A percentile compares a stretch with the other conserved stretches of the same genome.
These are phyloP conservation scores for Fusarium piperis DNA, from an alignment of 2,329 filamentous ascomycete genomes.

Conservation along the genomic window DNA sequence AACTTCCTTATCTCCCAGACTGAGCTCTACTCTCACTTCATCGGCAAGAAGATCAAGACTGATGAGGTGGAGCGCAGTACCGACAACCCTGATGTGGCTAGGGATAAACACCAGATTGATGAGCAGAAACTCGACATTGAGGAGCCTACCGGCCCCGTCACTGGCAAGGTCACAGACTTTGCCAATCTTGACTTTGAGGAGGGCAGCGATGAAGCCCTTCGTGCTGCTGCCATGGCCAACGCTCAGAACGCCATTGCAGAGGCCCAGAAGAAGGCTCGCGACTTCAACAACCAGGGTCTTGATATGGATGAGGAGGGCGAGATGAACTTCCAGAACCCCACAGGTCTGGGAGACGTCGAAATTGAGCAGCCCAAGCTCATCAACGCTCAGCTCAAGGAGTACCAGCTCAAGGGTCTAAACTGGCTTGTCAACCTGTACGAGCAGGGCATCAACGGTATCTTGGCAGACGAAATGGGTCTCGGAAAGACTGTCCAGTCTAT, in stretches of 20 bases:
- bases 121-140: constrained; percentile 60
- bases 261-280: constrained; percentile 89
- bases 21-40: constrained; percentile 98
- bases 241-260: constrained; percentile 95
- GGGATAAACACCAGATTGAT: constrained; percentile 54
- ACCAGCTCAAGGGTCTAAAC: constrained; percentile 98
- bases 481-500: constrained; percentile 99
- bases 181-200: constrained; percentile 96
- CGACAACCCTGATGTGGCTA: constrained; percentile 78
- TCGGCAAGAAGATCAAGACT: constrained; percentile 99
- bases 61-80: constrained; percentile 92
- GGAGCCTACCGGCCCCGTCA: constrained; percentile 64
- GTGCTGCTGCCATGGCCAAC: constrained; percentile 89
- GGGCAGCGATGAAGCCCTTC: constrained; percentile 85
- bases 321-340: constrained; percentile 99
- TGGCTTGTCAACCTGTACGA: constrained; percentile 99
- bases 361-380: constrained; percentile 95
- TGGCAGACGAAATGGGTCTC: constrained; percentile 99
- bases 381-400: constrained; percentile 95
- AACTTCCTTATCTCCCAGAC: constrained; percentile 99
- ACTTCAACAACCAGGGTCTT: constrained; percentile 82
- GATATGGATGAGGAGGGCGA: constrained; percentile 91
- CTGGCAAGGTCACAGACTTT: constrained; percentile 86
- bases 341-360: constrained; percentile 91
- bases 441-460: constrained; percentile 98